Base-by-base conservation (phyloP, 1,284 basidiomycete species). In the Sutorius eximius region DNA sequence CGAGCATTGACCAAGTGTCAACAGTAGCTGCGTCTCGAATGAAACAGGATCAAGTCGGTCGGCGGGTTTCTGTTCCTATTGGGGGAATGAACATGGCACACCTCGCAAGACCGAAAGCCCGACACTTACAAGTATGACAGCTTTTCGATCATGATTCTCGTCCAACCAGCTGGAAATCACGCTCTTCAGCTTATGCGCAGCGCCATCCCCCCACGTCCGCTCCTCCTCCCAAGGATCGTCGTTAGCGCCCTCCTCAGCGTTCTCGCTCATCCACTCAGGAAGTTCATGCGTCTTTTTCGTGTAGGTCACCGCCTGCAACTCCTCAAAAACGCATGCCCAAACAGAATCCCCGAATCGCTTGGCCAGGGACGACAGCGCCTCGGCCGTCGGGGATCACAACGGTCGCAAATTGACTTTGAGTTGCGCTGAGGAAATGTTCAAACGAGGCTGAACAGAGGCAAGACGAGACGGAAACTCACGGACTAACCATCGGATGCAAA, bases 351-450 rank as follows among this genome's bases (percentile, higher is more conserved):
- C 85, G 58, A 86, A 85, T 20, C 81, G 73, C 33, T 79, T 75
- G 0, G 83, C 73, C 36, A 94, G 68, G 0, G 77, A 73, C 0
- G 82, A 79, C 2, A 98, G 72, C 0, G 89, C 86, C 8, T 81
- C 79, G 16, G 85, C 81, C 2, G 93, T 83, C n/a, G 94, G 88
- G 6, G 82, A 80, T 89, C 94, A 98, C 12, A 96, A 65, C 0
- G 95, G 95, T 33, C 91, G 82, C 45, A 97, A 76, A 69, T 94
- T 94, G 61, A 97, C 89, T 73, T 97, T 97, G 46, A 97, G 76
- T 70, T 97, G 94, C 3, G 88, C 91, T 85, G 59, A 50, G n/a
- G 1, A 55, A 1, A 33, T 5, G 10, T 34, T 48, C 3, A 54
- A 34, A 43, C 37, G 3, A 3, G n/a, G 12, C 40, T 32, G 15